These are phyloP conservation scores for Naganishia onofrii DNA, from an alignment of 768 basidiomycete genomes.

Conservation along the genomic window DNA sequence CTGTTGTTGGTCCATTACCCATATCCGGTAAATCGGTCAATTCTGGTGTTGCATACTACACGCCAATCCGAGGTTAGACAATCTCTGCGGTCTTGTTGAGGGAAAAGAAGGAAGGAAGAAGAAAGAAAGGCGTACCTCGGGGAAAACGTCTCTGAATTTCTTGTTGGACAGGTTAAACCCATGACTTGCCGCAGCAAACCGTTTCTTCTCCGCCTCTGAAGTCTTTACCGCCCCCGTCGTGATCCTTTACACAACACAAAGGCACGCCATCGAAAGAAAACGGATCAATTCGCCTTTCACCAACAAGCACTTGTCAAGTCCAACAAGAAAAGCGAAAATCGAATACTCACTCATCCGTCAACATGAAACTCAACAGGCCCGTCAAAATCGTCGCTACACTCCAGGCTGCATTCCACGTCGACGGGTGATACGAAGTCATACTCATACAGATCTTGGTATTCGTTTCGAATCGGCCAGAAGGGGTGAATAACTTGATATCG, in stretches of 20 bases:
- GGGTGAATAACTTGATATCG: conserved; percentile 77
- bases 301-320: no score
- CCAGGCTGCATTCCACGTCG: conserved; percentile 34
- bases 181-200: conserved; percentile 75
- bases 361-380: conserved; percentile 89
- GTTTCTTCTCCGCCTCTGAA: conserved; percentile 71
- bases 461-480: conserved; percentile 51
- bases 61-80: neutral
- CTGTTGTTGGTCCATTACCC: conserved; percentile 55
- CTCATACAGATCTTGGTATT: conserved; percentile 86
- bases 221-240: conserved; percentile 89
- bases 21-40: conserved; percentile 85
- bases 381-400: conserved; percentile 68
- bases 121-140: conserved; percentile 64
- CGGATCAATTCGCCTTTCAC: no score
- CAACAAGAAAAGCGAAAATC: neutral
- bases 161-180: conserved; percentile 75
- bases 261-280: no score
- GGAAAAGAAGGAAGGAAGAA: neutral
- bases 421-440: conserved; percentile 59
- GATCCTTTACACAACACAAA: conserved; percentile 62
- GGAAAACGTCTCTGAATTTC: conserved; percentile 82
- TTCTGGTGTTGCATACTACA: conserved; percentile 67
- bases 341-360: conserved; percentile 67
- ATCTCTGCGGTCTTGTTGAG: neutral